phyloP scores from a whole-genome alignment of 345 rosid species.

The Streptanthus diversifolius region DNA sequence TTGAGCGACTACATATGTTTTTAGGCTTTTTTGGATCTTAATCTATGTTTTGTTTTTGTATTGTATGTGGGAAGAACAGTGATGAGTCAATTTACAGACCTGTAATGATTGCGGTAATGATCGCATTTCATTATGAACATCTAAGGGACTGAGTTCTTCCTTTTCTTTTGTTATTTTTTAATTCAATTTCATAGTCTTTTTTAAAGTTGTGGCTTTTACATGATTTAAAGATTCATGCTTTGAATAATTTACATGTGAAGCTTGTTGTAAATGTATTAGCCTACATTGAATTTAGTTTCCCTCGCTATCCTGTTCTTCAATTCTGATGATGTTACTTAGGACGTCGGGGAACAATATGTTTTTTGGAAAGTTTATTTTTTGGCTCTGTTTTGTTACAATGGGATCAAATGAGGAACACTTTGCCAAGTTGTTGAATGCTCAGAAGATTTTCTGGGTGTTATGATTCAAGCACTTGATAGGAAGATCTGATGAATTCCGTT shows the following conservation, averaged over 20 bases:
- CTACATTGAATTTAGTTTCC: slow-evolving; percentile 29
- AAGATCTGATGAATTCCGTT: slow-evolving; percentile 40
- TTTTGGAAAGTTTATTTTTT: too few relatives aligned
- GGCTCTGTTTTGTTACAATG: not conserved
- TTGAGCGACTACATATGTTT: slow-evolving; percentile 14
- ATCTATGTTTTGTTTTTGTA: not conserved
- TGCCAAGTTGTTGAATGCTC: slow-evolving; percentile 25
- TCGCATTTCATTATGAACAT: slow-evolving; percentile 74
- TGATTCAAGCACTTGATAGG: slow-evolving; percentile 29
- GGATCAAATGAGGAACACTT: slow-evolving; percentile 16
- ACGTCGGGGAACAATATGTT: slow-evolving; percentile 32
- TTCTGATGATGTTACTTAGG: slow-evolving; percentile 19
- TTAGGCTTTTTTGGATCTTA: not conserved
- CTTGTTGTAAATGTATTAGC: slow-evolving; percentile 12
- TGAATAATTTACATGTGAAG: not conserved
- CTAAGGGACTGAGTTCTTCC: slow-evolving; percentile 90
- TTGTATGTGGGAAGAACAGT: slow-evolving; percentile 33
- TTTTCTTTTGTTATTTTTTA: not conserved
- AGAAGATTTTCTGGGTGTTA: not conserved
- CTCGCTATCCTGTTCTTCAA: slow-evolving; percentile 38
- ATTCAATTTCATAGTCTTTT: not conserved
- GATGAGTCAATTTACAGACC: slow-evolving; percentile 85
- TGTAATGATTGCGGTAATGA: slow-evolving; percentile 90
- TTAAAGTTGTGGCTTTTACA: not conserved
- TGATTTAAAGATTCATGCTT: not conserved